Base-by-base conservation (phyloP, 2,329 filamentous ascomycete genomes). In the Dothistroma pini region DNA sequence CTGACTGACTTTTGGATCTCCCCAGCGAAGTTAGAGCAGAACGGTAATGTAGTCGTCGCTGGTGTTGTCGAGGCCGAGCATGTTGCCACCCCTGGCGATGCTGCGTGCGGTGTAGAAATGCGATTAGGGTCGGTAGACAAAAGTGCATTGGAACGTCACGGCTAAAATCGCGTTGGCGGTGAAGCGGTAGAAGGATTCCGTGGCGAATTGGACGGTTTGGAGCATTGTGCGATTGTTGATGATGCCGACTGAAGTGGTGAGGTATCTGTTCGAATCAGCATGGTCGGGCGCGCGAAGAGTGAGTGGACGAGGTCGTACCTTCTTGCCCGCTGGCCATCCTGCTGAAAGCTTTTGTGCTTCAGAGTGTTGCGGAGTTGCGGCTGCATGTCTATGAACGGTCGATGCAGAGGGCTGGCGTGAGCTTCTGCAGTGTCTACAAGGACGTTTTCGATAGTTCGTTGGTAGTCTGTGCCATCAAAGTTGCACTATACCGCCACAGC, bases 11-110 rank as follows among this genome's bases (percentile, higher is more conserved):
- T 19, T 21, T 4, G 53, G 53, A 25, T 62, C 56, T 22, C 49
- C 21, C 61, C 57, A 59, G 57, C 10, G 29, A n/a, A 51, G 56
- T 34, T 56, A 47, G 8, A 56, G 35, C 29, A 22, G 22, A 16
- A 53, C 55, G 47, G 58, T 55, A 9, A 63, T 58, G 16, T 63
- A 51, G 14, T 65, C 61, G 2, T 59, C 54, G 10, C 41, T 51
- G 2, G 65, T 62, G 31, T 62, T 58, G 10, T 65, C 63, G 19
- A 67, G 56, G 1, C 59, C 62, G 21, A 64, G 31, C 1, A 59
- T 32, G 32, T 64, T 64, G 6, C n/a, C 1, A 44, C 16, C n/a
- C 41, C n/a, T n/a, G 14, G n/a, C 14, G 5, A n/a, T 41, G 34
- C 59, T 57, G 12, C 48, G 34, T 9, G 38, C 31, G 8, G 16